Evolutionary conservation across 2,329 filamentous ascomycete species (phyloP).

Genomic region (Dactylonectria macrodidyma): DNA sequence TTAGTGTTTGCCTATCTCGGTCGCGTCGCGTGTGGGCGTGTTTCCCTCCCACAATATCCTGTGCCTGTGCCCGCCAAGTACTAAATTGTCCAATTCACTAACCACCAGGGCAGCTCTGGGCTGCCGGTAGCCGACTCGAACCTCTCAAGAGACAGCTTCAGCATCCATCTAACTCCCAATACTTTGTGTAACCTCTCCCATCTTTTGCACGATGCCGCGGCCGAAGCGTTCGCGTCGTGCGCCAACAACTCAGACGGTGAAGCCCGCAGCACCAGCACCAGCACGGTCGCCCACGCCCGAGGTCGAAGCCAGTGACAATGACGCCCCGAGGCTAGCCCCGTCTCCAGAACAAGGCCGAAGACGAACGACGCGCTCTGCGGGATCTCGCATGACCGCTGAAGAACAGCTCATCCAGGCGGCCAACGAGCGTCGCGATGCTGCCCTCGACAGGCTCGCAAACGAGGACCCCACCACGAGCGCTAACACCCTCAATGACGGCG

Average conservation of each 20-base stretch:
- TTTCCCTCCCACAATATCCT: slow-evolving; percentile 44
- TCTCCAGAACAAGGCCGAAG: slow-evolving; percentile 44
- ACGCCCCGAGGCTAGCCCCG: slow-evolving; percentile 28
- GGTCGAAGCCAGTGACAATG: slow-evolving; percentile 33
- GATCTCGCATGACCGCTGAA: slow-evolving; percentile 41
- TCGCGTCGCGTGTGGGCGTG: slow-evolving; percentile 51
- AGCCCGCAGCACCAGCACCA: slow-evolving; percentile 39
- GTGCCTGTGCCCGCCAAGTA: slow-evolving; percentile 11
- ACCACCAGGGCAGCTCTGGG: slow-evolving; percentile 2
- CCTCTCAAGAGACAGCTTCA: slow-evolving; percentile 4
- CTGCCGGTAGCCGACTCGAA: slow-evolving; percentile 17
- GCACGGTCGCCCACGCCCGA: slow-evolving; percentile 39
- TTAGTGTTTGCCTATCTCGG: slow-evolving; percentile 27
- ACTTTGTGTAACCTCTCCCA: not conserved
- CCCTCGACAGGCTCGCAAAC: slow-evolving; percentile 54
- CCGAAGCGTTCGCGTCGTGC: slow-evolving; percentile 49
- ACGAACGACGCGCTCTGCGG: slow-evolving; percentile 45
- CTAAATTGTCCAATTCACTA: slow-evolving; percentile 21
- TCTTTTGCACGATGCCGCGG: slow-evolving; percentile 47
- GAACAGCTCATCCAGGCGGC: slow-evolving; percentile 47
- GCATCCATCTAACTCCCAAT: slow-evolving; percentile 17
- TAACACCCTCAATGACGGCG: slow-evolving; percentile 46
- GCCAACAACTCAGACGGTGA: slow-evolving; percentile 42
- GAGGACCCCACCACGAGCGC: slow-evolving; percentile 52
- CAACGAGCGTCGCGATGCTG: slow-evolving; percentile 53